phyloP scores from a whole-genome alignment of 2,329 filamentous ascomycete species.

The Phialocephala sp. region DNA sequence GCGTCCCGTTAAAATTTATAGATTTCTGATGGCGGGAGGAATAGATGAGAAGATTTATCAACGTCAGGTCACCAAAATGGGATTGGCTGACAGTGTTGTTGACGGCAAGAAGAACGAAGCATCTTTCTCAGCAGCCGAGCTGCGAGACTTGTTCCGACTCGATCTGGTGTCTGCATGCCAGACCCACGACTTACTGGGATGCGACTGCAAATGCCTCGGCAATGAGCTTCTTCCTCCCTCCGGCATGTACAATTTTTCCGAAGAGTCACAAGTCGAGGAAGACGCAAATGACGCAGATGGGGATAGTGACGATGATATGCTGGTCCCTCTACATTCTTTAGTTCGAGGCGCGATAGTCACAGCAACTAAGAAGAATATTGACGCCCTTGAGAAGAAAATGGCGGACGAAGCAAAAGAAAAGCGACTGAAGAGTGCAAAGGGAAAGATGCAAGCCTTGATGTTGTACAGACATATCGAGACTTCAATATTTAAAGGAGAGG shows the following conservation, averaged over 20 bases:
- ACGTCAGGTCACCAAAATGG: constrained; percentile 72
- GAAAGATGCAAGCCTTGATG: constrained; percentile 57
- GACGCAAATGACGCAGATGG: constrained; percentile 30
- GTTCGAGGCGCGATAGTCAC: constrained; percentile 38
- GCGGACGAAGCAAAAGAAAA: constrained; percentile 42
- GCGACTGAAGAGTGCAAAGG: constrained; percentile 40
- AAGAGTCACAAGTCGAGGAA: constrained; percentile 18
- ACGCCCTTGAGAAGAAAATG: constrained; percentile 49
- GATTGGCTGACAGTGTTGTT: constrained; percentile 73
- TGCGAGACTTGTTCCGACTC: constrained; percentile 70
- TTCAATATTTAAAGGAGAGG: constrained; percentile 43
- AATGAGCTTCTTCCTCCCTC: constrained; percentile 22
- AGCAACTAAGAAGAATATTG: constrained; percentile 52
- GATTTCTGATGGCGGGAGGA: constrained; percentile 69
- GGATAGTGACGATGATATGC: constrained; percentile 41
- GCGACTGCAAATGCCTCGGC: constrained; percentile 64
- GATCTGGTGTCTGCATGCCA: constrained; percentile 66
- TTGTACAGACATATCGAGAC: constrained; percentile 59
- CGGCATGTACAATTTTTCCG: constrained; percentile 16
- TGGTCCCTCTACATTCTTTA: constrained; percentile 29
- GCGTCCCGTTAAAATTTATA: constrained; percentile 70
- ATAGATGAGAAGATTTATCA: constrained; percentile 80
- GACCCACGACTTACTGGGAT: constrained; percentile 71
- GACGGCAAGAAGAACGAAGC: constrained; percentile 65
- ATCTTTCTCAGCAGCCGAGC: constrained; percentile 69